Evolutionary conservation across 306 rosid genomes (phyloP).

Genomic region (Dalbergia cochinchinensis): DNA sequence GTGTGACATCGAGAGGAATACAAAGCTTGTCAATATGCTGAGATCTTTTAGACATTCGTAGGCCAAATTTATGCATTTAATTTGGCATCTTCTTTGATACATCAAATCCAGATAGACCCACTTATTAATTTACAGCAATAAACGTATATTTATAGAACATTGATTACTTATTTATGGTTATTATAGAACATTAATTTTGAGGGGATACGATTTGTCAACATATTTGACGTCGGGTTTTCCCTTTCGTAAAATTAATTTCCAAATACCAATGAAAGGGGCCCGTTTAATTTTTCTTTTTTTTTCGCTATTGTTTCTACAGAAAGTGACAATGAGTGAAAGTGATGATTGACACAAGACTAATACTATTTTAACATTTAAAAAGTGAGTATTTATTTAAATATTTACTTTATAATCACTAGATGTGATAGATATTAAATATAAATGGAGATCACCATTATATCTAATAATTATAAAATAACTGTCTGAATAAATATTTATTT

Average conservation of each 20-base stretch:
- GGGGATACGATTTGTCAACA: conserved; percentile 35
- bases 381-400: too few species aligned
- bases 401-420: too few species aligned
- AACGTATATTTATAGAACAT: not conserved
- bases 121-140: not conserved
- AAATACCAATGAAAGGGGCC: not conserved
- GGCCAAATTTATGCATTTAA: conserved; percentile 32
- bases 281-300: not conserved
- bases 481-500: too few species aligned
- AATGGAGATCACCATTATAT: too few species aligned
- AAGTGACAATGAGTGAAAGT: not conserved
- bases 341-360: too few species aligned
- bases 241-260: not conserved
- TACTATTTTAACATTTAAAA: too few species aligned
- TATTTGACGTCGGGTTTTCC: conserved; percentile 3
- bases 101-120: conserved; percentile 27
- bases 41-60: not conserved
- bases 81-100: conserved; percentile 31
- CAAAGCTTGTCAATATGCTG: conserved; percentile 16
- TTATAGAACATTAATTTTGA: not conserved
- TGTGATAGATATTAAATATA: too few species aligned
- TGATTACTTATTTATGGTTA: not conserved
- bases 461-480: too few species aligned
- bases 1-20: not conserved
- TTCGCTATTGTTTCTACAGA: not conserved